phyloP scores from a whole-genome alignment of 305 asterid species.

The Fraxinus baroniana region DNA sequence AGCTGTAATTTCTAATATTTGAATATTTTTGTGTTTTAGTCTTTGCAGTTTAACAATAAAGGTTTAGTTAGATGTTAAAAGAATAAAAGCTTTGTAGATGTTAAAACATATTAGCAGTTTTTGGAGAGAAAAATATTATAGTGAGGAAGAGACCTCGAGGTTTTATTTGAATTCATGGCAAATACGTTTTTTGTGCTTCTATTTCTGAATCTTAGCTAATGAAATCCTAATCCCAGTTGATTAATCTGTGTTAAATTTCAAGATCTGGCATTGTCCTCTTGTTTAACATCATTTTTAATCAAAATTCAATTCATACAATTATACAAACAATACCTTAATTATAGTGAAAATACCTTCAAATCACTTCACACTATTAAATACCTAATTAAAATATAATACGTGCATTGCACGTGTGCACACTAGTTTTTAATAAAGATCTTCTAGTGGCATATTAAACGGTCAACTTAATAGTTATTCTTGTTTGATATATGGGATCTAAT shows the following conservation, averaged over 20 bases:
- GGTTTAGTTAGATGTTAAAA: slow-evolving; percentile 9
- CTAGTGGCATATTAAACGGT: no score
- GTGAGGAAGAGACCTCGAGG: neutral
- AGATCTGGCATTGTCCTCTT: no score
- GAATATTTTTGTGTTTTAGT: slow-evolving; percentile 27
- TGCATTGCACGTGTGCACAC: no score
- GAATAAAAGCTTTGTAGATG: neutral
- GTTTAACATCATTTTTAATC: no score
- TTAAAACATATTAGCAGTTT: neutral
- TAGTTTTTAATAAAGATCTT: no score
- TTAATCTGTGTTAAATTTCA: slow-evolving; percentile 29
- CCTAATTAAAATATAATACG: no score
- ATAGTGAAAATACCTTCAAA: no score
- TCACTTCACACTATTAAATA: no score
- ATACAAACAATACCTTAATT: no score
- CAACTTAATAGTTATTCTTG: no score
- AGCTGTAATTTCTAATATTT: slow-evolving; percentile 34
- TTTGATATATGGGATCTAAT: neutral
- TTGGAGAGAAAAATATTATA: neutral
- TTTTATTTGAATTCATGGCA: slow-evolving; percentile 1
- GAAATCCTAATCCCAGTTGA: slow-evolving; percentile 8
- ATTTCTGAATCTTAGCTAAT: neutral
- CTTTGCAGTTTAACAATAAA: slow-evolving; percentile 7
- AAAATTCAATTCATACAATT: no score
- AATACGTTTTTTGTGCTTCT: slow-evolving; percentile 1